These are phyloP conservation scores for Exophiala calicioides DNA, from an alignment of 2,329 filamentous ascomycete species.

Conservation along the genomic window DNA sequence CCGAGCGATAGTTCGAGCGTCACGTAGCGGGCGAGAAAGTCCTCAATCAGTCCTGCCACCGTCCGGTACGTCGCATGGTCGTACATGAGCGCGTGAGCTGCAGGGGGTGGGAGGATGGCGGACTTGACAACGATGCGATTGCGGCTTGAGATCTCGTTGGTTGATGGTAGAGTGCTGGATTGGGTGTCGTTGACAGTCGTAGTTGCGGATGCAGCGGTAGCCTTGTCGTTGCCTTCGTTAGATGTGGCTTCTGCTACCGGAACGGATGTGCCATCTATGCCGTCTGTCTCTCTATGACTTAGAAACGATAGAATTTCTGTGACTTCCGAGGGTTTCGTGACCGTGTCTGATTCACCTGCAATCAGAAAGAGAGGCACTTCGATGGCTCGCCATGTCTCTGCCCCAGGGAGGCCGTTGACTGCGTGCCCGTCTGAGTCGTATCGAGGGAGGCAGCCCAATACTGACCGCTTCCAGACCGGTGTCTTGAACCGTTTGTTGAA, in stretches of 20 bases:
- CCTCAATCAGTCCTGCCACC: constrained; percentile 76
- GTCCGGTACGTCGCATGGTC: constrained; percentile 72
- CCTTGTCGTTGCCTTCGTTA: constrained; percentile 27
- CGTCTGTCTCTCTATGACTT: not conserved
- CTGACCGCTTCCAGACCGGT: constrained; percentile 79
- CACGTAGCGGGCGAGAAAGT: constrained; percentile 74
- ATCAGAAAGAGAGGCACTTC: constrained; percentile 75
- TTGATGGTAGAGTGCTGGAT: constrained; percentile 43
- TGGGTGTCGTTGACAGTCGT: not conserved
- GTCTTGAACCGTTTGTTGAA: constrained; percentile 80
- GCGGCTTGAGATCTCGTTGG: constrained; percentile 23
- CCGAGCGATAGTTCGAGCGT: constrained; percentile 76
- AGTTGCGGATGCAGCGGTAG: not conserved
- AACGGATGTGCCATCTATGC: constrained; percentile 24
- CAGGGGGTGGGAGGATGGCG: constrained; percentile 71
- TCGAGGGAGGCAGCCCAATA: constrained; percentile 66
- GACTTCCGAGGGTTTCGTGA: constrained; percentile 73
- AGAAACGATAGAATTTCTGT: constrained; percentile 60
- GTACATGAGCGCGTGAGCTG: constrained; percentile 82
- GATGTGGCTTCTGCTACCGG: constrained; percentile 34
- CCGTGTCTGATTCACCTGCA: constrained; percentile 71
- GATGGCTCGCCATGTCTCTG: constrained; percentile 71
- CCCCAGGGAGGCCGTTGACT: constrained; percentile 66
- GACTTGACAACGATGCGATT: constrained; percentile 61
- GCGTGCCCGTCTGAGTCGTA: constrained; percentile 57